Percentiles rank a stretch among this genome's conserved stretches.
Evolutionary conservation across 331 rosid genomes (phyloP).

Genomic region (Quercus tomentella): DNA sequence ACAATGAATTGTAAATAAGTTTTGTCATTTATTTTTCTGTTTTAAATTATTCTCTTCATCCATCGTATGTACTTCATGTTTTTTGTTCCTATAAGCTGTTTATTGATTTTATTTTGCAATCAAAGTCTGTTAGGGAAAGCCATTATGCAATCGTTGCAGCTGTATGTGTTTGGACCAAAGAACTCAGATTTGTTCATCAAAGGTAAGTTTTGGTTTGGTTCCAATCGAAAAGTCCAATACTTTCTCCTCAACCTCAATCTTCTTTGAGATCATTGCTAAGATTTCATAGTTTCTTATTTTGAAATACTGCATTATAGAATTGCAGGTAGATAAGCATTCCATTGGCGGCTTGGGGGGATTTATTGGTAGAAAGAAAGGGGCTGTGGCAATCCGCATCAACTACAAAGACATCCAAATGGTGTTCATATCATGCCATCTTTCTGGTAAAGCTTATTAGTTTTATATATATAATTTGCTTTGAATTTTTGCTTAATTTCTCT

Average conservation of each 20-base stretch:
- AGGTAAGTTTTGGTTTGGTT: conserved; percentile 30
- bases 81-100: too few species aligned
- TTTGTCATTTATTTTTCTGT: background rate
- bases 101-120: background rate
- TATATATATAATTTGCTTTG: too few species aligned
- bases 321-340: conserved; percentile 51
- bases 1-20: too few species aligned
- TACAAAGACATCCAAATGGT: conserved; percentile 60
- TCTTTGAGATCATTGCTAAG: background rate
- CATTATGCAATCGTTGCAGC: conserved; percentile 71
- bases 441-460: conserved; percentile 29
- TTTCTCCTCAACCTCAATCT: background rate
- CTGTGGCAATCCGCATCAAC: conserved; percentile 57
- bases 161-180: conserved; percentile 60
- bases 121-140: conserved; percentile 70
- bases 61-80: background rate
- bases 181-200: conserved; percentile 34
- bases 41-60: conserved; percentile 1
- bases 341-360: conserved; percentile 64
- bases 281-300: background rate
- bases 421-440: conserved; percentile 76
- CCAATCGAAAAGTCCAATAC: background rate
- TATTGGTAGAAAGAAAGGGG: conserved; percentile 74
- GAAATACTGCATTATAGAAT: conserved; percentile 21
- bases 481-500: too few species aligned